Base-by-base conservation (phyloP, 2,329 filamentous ascomycete genomes). In the Cercospora sp. region DNA sequence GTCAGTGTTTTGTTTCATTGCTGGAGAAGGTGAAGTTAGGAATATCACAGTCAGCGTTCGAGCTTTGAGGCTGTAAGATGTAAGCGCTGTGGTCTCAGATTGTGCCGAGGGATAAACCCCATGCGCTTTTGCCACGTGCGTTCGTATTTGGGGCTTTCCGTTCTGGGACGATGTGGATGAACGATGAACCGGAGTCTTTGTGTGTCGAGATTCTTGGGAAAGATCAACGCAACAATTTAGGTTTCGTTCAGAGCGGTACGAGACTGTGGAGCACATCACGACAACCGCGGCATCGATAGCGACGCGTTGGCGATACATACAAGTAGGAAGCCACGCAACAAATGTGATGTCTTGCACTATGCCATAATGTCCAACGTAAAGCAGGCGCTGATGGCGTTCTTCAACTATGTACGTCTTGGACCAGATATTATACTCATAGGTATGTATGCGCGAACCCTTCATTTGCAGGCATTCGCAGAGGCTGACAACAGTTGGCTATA, bases 61-160 rank as follows among this genome's bases (percentile, higher is more conserved):
- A 13, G 49, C 24, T 55, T 24, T n/a, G 10, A 16, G 6, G 24
- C 24, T 51, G 45, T 28, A 55, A 13, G 10, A 55, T 16, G 21
- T 55, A 28, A 55, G 49, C 49, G 12, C 16, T 7, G 40, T 18
- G 6, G n/a, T 45, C 40, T n/a, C 18, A 24, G 45, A 3, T 18
- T 59, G 30, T 37, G 30, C 55, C 55, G 55, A 59, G 55, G 55
- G 55, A 59, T 30, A 21, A 37, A n/a, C 18, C 37, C 49, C 49
- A 55, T 59, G 32, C 3, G n/a, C 28, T 10, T 21, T 59, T 59
- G 55, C n/a, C 55, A 59, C 32, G 55, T 59, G 55, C 16, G 24
- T 55, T 26, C 49, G 18, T 59, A 37, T 24, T 37, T 24, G 30
- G 32, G n/a, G 9, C n/a, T 37, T 37, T 18, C 55, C 55, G 32